A percentile compares a stretch with the other conserved stretches of the same genome.
These are phyloP conservation scores for Arachnopeziza araneosa DNA, from an alignment of 2,329 filamentous ascomycete genomes.

Conservation along the genomic window DNA sequence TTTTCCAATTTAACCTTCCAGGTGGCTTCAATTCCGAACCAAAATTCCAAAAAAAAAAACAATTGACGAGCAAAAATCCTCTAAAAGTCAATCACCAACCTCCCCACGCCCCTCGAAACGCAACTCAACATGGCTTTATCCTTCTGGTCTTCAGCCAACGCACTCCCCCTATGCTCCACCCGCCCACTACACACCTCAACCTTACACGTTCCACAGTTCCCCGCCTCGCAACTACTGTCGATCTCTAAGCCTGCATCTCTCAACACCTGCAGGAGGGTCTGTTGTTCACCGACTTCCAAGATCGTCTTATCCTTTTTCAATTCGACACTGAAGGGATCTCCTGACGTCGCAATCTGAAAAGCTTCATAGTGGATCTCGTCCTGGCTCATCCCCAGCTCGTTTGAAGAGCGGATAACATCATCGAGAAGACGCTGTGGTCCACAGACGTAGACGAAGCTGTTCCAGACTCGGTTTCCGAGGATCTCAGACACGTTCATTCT, in stretches of 20 bases:
- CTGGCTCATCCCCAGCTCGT: conserved; percentile 38
- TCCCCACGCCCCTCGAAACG: conserved; percentile 18
- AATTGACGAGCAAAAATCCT: neutral
- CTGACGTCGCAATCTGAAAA: conserved; percentile 47
- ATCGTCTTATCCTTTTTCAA: conserved; percentile 36
- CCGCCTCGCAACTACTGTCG: conserved; percentile 38
- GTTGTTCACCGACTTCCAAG: conserved; percentile 39
- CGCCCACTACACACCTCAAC: conserved; percentile 34
- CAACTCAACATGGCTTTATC: conserved; percentile 18
- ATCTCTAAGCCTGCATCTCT: conserved; percentile 35
- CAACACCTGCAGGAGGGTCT: conserved; percentile 38
- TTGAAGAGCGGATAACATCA: conserved; percentile 39
- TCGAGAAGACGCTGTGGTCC: conserved; percentile 54
- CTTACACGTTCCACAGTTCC: conserved; percentile 39
- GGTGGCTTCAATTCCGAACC: too few relatives aligned
- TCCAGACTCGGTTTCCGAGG: conserved; percentile 42
- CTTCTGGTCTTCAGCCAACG: conserved; percentile 33
- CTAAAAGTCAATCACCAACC: conserved; percentile 19
- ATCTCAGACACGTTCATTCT: conserved; percentile 47
- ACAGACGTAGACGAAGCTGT: conserved; percentile 56
- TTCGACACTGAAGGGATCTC: conserved; percentile 55
- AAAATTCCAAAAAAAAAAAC: neutral
- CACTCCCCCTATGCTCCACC: conserved; percentile 36
- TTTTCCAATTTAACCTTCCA: too few relatives aligned
- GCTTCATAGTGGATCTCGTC: conserved; percentile 56